A percentile compares a stretch with the other conserved stretches of the same genome.
These are phyloP conservation scores for Lodderomyces parapsilosis DNA, from an alignment of 1,139 yeast species.

Conservation along the genomic window DNA sequence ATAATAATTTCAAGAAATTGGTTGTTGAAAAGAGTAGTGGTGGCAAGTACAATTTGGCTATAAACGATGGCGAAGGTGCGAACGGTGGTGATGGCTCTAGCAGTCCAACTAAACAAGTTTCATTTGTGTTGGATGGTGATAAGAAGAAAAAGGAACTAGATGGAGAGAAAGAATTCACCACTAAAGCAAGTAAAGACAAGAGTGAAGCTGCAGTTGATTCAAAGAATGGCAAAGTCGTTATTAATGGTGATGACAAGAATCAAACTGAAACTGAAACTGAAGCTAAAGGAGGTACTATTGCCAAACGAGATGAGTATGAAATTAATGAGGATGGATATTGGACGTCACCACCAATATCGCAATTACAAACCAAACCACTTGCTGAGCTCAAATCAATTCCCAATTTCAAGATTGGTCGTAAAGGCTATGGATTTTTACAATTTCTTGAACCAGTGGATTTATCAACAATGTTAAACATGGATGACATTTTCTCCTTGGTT, in stretches of 20 bases:
- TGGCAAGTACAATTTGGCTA: constrained; percentile 38
- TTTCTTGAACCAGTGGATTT: constrained; percentile 83
- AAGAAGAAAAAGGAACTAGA: constrained; percentile 16
- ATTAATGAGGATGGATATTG: constrained; percentile 68
- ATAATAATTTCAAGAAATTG: constrained; percentile 54
- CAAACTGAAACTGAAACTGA: constrained; percentile 11
- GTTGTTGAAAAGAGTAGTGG: constrained; percentile 49
- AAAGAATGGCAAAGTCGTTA: neutral
- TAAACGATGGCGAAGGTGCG: constrained; percentile 49
- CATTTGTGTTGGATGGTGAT: constrained; percentile 28
- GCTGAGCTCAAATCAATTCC: constrained; percentile 64
- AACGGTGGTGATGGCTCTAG: constrained; percentile 1
- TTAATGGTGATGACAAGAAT: constrained; percentile 4
- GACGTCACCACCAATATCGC: constrained; percentile 74
- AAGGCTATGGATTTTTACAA: constrained; percentile 72
- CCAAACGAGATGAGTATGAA: constrained; percentile 11
- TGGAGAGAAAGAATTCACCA: constrained; percentile 17
- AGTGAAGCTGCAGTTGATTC: constrained; percentile 8
- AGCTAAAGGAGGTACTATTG: constrained; percentile 14
- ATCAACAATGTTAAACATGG: constrained; percentile 57
- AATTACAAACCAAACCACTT: constrained; percentile 57
- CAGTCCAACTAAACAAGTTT: constrained; percentile 31
- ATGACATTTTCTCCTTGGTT: constrained; percentile 60
- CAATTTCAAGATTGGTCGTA: constrained; percentile 75
- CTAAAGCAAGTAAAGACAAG: neutral